Conservation (phyloP, 306 rosid genomes). For the Vigna reflexopilosa region DNA sequence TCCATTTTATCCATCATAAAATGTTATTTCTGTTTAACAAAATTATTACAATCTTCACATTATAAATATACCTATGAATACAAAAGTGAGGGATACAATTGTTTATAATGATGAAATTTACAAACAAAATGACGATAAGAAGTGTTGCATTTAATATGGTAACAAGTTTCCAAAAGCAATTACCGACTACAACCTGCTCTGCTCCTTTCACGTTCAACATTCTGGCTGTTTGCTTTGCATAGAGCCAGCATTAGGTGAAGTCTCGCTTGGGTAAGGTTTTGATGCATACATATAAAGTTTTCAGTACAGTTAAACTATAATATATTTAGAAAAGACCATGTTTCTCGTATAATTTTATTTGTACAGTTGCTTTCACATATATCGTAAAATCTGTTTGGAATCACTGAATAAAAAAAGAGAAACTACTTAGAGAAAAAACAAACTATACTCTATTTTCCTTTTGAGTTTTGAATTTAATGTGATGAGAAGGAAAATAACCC, state of each 20-base stretch:
- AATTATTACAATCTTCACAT: too few species aligned
- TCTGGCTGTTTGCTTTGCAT: not conserved
- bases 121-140: not conserved
- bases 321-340: not conserved
- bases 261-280: not conserved
- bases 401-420: not conserved
- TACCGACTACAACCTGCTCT: slow-evolving; percentile 38
- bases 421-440: not conserved
- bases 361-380: not conserved
- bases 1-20: too few species aligned
- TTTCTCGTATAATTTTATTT: not conserved
- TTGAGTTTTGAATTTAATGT: not conserved
- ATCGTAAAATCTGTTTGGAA: not conserved
- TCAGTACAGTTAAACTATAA: not conserved
- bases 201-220: not conserved
- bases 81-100: too few species aligned
- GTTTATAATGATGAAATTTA: not conserved
- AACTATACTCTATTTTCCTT: not conserved
- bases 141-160: not conserved
- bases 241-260: not conserved
- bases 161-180: slow-evolving; percentile 12
- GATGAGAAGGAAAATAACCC: not conserved
- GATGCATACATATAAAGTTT: too few species aligned
- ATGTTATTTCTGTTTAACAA: too few species aligned
- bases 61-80: too few species aligned